These are phyloP conservation scores for Magnolia kwangsiensis DNA, from an alignment of 164 flowering plant genomes.

Conservation along the genomic window DNA sequence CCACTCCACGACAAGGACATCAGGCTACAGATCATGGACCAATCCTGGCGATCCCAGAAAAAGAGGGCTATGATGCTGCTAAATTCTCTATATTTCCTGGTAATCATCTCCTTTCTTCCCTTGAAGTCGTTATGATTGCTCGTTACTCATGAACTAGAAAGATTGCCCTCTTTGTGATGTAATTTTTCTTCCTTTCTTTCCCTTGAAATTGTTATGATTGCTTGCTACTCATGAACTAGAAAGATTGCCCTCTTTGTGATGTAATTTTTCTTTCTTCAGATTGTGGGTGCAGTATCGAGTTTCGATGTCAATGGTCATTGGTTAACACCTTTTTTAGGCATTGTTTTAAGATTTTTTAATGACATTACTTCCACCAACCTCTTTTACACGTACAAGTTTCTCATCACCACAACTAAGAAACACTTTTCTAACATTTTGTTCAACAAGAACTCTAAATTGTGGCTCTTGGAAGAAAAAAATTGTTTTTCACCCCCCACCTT, in stretches of 20 bases:
- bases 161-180: background rate
- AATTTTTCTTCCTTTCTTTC: background rate
- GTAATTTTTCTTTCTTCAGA: background rate
- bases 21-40: slow-evolving; percentile 9
- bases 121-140: background rate
- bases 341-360: background rate
- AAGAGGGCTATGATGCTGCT: slow-evolving; percentile 20
- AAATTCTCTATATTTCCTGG: slow-evolving; percentile 51
- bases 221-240: background rate
- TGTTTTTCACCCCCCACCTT: too few species aligned
- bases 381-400: background rate
- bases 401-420: too few species aligned
- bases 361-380: background rate
- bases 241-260: background rate
- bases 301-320: too few species aligned
- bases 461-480: too few species aligned
- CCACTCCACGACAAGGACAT: slow-evolving; percentile 13
- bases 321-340: too few species aligned
- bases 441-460: too few species aligned
- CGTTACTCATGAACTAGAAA: background rate
- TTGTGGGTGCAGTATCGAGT: too few species aligned
- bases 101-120: slow-evolving; percentile 17
- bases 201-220: background rate
- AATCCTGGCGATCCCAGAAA: slow-evolving; percentile 16
- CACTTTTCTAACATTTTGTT: too few species aligned